phyloP scores from a whole-genome alignment of 495 filamentous ascomycete genomes.

The Cudoniella acicularis region DNA sequence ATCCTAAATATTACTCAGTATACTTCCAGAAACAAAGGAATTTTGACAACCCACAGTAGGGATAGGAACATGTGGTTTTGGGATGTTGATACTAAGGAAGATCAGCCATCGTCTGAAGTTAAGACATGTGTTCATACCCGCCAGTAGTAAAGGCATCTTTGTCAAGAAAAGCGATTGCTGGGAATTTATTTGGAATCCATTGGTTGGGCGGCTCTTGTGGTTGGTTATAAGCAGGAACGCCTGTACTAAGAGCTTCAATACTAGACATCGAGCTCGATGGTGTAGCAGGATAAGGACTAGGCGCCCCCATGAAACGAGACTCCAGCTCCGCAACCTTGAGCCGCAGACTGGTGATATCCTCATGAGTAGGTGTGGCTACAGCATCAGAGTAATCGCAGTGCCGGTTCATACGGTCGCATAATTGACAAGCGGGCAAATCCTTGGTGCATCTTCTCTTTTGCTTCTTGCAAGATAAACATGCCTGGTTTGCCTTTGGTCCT shows the following conservation, averaged over 20 bases:
- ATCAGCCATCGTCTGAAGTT: background rate
- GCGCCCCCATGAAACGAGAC: conserved; percentile 9
- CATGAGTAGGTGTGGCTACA: conserved; percentile 30
- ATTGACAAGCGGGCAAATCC: conserved; percentile 36
- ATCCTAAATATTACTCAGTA: conserved; percentile 13
- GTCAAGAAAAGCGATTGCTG: conserved; percentile 33
- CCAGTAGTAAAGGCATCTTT: conserved; percentile 31
- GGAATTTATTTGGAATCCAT: conserved; percentile 24
- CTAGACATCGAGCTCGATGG: conserved; percentile 7
- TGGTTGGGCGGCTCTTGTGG: conserved; percentile 5
- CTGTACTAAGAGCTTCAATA: conserved; percentile 5
- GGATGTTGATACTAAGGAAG: conserved; percentile 22
- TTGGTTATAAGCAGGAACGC: conserved; percentile 4
- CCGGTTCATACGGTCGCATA: conserved; percentile 38
- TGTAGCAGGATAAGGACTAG: conserved; percentile 3
- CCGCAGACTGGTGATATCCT: conserved; percentile 36
- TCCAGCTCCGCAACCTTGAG: conserved; percentile 38
- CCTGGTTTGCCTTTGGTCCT: conserved; percentile 18
- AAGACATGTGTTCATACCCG: conserved; percentile 14
- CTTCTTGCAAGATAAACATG: conserved; percentile 28
- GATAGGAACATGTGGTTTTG: conserved; percentile 28
- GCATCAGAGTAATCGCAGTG: conserved; percentile 40
- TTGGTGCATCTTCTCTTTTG: conserved; percentile 52
- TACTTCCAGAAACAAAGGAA: background rate
- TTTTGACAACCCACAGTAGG: conserved; percentile 24